phyloP scores from a whole-genome alignment of 768 basidiomycete species.

The Auricularia sp. region DNA sequence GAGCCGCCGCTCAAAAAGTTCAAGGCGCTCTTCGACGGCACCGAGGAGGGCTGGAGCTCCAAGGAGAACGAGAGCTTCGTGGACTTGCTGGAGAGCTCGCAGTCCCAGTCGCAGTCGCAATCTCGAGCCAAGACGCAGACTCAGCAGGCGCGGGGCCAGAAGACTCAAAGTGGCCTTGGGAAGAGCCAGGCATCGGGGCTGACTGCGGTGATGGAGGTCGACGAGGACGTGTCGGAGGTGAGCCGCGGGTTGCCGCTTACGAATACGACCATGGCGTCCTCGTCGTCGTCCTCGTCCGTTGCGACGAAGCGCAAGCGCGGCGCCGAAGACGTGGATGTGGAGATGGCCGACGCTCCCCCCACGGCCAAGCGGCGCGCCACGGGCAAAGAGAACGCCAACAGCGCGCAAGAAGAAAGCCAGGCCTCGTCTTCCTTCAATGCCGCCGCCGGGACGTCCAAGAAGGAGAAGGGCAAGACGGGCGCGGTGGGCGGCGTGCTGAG shows the following conservation, averaged over 20 bases:
- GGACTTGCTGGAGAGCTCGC: neutral
- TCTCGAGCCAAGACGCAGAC: neutral
- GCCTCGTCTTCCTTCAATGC: conserved; percentile 9
- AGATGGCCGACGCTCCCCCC: neutral
- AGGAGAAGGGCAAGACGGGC: conserved; percentile 6
- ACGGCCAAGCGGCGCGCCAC: neutral
- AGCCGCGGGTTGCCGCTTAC: neutral
- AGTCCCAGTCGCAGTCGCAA: too few species aligned
- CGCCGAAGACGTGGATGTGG: neutral
- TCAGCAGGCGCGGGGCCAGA: neutral
- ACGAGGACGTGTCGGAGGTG: neutral
- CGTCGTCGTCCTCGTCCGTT: neutral
- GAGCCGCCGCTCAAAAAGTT: conserved; percentile 59
- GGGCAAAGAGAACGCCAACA: neutral
- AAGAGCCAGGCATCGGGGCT: neutral
- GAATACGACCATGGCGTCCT: neutral
- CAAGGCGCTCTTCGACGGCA: conserved; percentile 60
- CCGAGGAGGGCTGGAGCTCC: conserved; percentile 18
- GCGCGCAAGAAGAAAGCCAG: conserved; percentile 19
- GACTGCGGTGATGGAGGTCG: neutral
- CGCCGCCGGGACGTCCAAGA: conserved; percentile 5
- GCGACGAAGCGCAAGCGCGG: neutral
- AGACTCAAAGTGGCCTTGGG: neutral
- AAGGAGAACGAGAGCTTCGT: neutral
- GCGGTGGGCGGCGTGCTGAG: conserved; percentile 10